A percentile compares a stretch with the other conserved stretches of the same genome.
phyloP scores from a whole-genome alignment of 73 alveolate genomes.

The Tetrahymena malaccensis region DNA sequence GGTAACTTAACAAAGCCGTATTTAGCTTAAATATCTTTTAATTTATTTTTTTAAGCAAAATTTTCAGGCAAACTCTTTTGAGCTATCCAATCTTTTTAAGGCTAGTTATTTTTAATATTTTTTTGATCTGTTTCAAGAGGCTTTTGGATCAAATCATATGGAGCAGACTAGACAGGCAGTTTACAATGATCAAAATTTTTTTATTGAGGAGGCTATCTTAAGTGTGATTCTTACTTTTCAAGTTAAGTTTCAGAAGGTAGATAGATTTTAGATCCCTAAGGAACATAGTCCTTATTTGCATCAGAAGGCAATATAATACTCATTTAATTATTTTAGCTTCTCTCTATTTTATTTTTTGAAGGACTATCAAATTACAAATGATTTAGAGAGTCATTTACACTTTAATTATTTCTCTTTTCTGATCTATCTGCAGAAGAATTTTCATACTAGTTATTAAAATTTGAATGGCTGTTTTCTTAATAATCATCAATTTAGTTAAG shows the following conservation, averaged over 20 bases:
- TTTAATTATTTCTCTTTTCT: background rate
- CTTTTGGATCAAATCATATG: background rate
- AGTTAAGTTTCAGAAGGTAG: background rate
- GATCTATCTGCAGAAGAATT: background rate
- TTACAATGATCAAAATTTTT: background rate
- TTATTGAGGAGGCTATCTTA: background rate
- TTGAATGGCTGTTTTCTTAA: background rate
- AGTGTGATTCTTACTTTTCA: background rate
- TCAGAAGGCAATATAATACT: background rate
- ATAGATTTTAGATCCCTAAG: background rate
- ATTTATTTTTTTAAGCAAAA: background rate
- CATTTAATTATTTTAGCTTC: background rate
- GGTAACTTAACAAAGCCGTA: background rate
- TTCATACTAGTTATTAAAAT: too few species aligned
- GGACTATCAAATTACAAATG: background rate
- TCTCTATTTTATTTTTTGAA: background rate
- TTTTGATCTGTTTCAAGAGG: background rate
- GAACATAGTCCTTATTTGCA: background rate
- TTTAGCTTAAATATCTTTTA: background rate
- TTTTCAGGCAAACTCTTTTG: background rate
- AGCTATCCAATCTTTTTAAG: background rate
- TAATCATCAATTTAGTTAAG: background rate
- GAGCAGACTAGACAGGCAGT: background rate
- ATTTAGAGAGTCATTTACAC: background rate
- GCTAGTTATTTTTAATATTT: background rate